Evolutionary conservation across 2,329 filamentous ascomycete species (phyloP), one percentile per base, ranked within the genome.

Genomic region (Trichoderma sp.): DNA sequence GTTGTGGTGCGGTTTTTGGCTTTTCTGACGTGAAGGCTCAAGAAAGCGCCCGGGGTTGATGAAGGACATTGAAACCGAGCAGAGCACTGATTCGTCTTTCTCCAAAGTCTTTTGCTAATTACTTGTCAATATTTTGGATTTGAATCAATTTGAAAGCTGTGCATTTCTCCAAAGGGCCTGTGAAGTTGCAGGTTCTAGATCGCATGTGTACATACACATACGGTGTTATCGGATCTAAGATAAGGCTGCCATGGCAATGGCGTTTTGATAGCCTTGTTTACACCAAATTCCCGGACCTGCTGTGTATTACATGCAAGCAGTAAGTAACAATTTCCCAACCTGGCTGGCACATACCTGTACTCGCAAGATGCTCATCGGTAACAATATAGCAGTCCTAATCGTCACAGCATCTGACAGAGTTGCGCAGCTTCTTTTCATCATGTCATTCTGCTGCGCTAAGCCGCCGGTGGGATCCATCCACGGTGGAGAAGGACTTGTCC

Each of bases 401-500:
- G n/a, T 24, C 39, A n/a, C 18, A 6, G n/a, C 34, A 65, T 43
- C 11, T 18, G 11, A n/a, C 18, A 59, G 26, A n/a, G 24, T 21
- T 43, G n/a, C n/a, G 21, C 58, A 59, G 37, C 37, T n/a, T 46
- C 37, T 28, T n/a, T 34, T n/a, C n/a, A 55, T 65, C 61, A 37
- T 65, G 61, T 65, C 61, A 65, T 65, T 65, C 61, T n/a, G 16
- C 51, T 37, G 28, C 52, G 30, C 55, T 59, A 51, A 37, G 37
- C 54, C 64, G 16, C 52, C 55, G 24, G 52, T 51, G 59, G 52
- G 59, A 56, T 56, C 51, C 59, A 14, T 39, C 51, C 59, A 14
- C 30, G 54, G 60, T 59, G 52, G 59, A 52, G 67, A 65, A 49
- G 56, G 28, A 64, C 60, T 61, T 69, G 67, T 32, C 67, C 67